Base-by-base conservation (phyloP, 148 eudicot species). In the Persicaria tinctoria region DNA sequence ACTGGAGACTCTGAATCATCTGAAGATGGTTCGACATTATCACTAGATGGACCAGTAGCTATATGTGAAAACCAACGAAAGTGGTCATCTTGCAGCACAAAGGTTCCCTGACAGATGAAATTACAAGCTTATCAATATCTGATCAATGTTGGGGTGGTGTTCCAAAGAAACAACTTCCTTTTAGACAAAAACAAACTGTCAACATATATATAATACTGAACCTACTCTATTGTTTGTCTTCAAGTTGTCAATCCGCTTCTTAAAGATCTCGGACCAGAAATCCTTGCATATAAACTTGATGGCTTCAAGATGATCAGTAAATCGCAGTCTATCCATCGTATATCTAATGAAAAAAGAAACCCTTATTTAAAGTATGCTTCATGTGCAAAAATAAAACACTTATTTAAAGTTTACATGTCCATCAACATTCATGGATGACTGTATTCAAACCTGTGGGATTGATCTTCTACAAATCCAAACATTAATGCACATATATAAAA, bases 281-380 rank as follows among this genome's bases (percentile, higher is more conserved):
- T 95, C 98, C 85, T 92, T 95, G 84, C 98, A 95, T 53, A 95
- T 87, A 75, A 95, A 95, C 83, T 95, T 95, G 87, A 95, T 90
- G 71, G 96, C 97, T 48, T 95, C 98, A 59, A 95, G 90, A 85
- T 95, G 97, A 81, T 95, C 98, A 73, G 85, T 84, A 80, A 95
- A 95, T 68, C 98, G 82, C 27, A 97, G 98, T 76, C 92, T 84
- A 74, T 95, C 98, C 93, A 90, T 86, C 9, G 98, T 95, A 77
- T 95, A 95, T 87, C 98, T 95, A 77, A 71, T 6, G 49, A 76
- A 47, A 62, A n/a, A 78, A 78, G 62, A 16, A 51, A 64, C n/a
- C n/a, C n/a, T n/a, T n/a, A n/a, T n/a, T n/a, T 0, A 23, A 23
- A 23, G 0, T 23, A 23, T 23, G 27, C 27, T 23, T 23, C 27